phyloP scores from a whole-genome alignment of 352 stramenopile species.

The Phytophthora uliginosa region DNA sequence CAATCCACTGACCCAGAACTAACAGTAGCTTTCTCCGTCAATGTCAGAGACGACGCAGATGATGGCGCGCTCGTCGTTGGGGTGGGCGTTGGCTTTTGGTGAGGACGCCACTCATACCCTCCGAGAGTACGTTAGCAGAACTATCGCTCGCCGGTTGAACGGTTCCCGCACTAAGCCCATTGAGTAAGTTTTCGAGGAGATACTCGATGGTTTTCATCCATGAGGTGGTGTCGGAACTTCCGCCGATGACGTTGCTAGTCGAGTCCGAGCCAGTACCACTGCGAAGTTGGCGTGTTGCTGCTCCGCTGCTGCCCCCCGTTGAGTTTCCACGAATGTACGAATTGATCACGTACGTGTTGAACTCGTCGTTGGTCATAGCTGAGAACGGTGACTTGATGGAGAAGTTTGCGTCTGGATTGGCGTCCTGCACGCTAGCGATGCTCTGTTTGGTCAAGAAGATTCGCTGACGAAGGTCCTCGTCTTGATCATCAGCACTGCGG shows the following conservation, averaged over 20 bases:
- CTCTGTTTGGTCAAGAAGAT: constrained; percentile 61
- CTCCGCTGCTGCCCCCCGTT: constrained; percentile 16
- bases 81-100: constrained; percentile 8
- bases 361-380: constrained; percentile 52
- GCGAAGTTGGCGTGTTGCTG: constrained; percentile 22
- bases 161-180: constrained; percentile 10
- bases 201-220: constrained; percentile 17
- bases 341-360: constrained; percentile 51
- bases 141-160: constrained; percentile 21
- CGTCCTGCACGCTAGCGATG: constrained; percentile 40
- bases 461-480: constrained; percentile 58
- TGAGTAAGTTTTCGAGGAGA: constrained; percentile 24
- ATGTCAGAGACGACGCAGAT: constrained; percentile 12
- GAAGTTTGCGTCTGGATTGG: constrained; percentile 60
- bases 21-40: constrained; percentile 5
- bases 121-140: constrained; percentile 20
- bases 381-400: constrained; percentile 67
- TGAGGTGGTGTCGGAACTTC: constrained; percentile 17
- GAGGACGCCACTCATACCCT: constrained; percentile 20
- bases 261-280: constrained; percentile 19
- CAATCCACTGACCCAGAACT: constrained; percentile 51
- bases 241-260: neutral
- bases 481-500: constrained; percentile 45
- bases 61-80: constrained; percentile 20
- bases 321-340: constrained; percentile 44